Base-by-base conservation (phyloP, 2,329 filamentous ascomycete genomes). In the Botrytis medusae region DNA sequence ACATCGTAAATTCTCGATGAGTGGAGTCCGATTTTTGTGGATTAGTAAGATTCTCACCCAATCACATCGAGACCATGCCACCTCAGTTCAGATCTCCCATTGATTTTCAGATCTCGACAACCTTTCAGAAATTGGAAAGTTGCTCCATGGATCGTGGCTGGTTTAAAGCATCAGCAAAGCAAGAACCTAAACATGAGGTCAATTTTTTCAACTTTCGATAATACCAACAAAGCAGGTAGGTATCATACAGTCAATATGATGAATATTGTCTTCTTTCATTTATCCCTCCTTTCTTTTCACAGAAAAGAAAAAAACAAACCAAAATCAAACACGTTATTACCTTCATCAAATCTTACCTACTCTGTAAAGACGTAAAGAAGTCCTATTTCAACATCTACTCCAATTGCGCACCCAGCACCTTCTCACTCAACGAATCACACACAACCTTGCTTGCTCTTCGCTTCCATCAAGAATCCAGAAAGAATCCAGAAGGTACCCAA, bases 71-170 rank as follows among this genome's bases (percentile, higher is more conserved):
- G 9, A n/a, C 22, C 1, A 16, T 32, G 34, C 10, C 2, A 25
- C 5, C 34, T 4, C 8, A 29, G 29, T 4, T 32, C n/a, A 71
- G 69, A 71, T 71, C 60, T 0, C 37, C 46, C 60, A n/a, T 44
- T n/a, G 20, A 67, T 32, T 67, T 44, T 72, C 60, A 72, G 69
- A 72, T 72, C 69, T 65, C 46, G 16, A 32, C n/a, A 14, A 37
- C 60, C 54, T n/a, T 69, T 22, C 16, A 48, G 54, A 16, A 60
- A 34, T 46, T 25, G 20, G n/a, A 2, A 20, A 18, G 51, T 46
- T 34, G 54, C 10, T 61, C 37, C 29, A 32, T 42, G 29, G 29
- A 70, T 70, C 68, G 68, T 44, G 40, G 29, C 25, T 57, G 57
- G 8, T 20, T 37, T 20, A 34, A 6, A 61, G 22, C 54, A 70